These are phyloP conservation scores for Chlorella sorokiniana DNA, from an alignment of 139 green algal genomes.

Conservation along the genomic window DNA sequence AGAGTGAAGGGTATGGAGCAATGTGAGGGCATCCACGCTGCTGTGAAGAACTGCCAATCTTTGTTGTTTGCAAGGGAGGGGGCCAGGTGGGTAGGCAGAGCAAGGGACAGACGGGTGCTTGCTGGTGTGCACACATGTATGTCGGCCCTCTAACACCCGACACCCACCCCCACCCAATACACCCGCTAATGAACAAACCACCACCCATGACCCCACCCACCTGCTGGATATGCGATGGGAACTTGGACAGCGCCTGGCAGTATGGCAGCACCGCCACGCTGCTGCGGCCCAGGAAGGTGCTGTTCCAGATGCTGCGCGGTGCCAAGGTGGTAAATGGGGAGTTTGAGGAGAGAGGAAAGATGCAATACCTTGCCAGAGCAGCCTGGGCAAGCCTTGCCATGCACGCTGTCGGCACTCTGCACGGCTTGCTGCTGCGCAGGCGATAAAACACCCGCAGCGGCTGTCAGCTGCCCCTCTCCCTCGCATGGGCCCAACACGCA, in stretches of 20 bases:
- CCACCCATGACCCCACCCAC: neutral
- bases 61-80: too few relatives aligned
- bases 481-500: neutral
- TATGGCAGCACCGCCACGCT: conserved; percentile 97
- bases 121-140: too few relatives aligned
- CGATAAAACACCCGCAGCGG: neutral
- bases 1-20: neutral
- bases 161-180: too few relatives aligned
- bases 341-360: neutral
- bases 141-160: too few relatives aligned
- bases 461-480: neutral
- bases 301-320: conserved; percentile 89
- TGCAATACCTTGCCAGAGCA: neutral
- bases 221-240: conserved; percentile 98
- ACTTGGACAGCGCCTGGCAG: conserved; percentile 96
- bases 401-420: too few relatives aligned
- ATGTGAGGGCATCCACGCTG: too few relatives aligned
- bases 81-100: too few relatives aligned
- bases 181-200: too few relatives aligned
- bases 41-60: too few relatives aligned
- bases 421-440: too few relatives aligned
- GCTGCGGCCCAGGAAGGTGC: conserved; percentile 92
- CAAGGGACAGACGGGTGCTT: too few relatives aligned
- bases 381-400: neutral
- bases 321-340: neutral